These are phyloP conservation scores for Ophiocordyceps camponoti-leonardi DNA, from an alignment of 2,329 filamentous ascomycete genomes.

Conservation along the genomic window DNA sequence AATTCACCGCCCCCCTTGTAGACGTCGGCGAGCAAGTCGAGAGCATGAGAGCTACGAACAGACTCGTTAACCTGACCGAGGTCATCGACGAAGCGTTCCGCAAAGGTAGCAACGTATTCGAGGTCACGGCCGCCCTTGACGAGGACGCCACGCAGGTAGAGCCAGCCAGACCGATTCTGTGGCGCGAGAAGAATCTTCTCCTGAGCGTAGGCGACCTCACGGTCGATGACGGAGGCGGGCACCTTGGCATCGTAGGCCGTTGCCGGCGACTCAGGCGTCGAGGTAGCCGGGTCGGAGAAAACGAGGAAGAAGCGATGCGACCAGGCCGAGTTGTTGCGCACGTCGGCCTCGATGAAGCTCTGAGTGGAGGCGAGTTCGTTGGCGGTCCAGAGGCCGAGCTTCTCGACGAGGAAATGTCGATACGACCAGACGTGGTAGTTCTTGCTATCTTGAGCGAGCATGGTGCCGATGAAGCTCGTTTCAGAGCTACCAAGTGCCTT, in stretches of 20 bases:
- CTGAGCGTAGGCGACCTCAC: slow-evolving; percentile 61
- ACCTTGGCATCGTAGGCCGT: slow-evolving; percentile 37
- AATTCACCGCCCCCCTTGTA: slow-evolving; percentile 38
- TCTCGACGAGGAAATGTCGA: slow-evolving; percentile 52
- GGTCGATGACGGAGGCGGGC: slow-evolving; percentile 45
- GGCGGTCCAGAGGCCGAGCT: slow-evolving; percentile 53
- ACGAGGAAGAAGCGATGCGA: slow-evolving; percentile 92
- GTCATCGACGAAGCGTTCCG: slow-evolving; percentile 29
- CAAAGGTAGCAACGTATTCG: slow-evolving; percentile 27
- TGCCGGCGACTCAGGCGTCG: slow-evolving; percentile 28
- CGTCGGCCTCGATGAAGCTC: slow-evolving; percentile 56
- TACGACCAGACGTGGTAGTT: slow-evolving; percentile 99
- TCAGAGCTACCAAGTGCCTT: slow-evolving; percentile 47
- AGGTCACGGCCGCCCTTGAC: slow-evolving; percentile 43
- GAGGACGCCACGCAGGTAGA: slow-evolving; percentile 67
- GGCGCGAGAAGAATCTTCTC: slow-evolving; percentile 61
- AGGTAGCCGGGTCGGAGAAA: slow-evolving; percentile 43
- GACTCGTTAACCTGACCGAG: slow-evolving; percentile 29
- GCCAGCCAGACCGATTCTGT: slow-evolving; percentile 91
- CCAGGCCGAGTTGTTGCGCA: slow-evolving; percentile 95
- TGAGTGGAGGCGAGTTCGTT: slow-evolving; percentile 57
- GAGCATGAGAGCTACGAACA: slow-evolving; percentile 44
- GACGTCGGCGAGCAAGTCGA: slow-evolving; percentile 58
- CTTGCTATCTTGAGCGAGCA: slow-evolving; percentile 77
- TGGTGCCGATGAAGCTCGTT: slow-evolving; percentile 55